Evolutionary conservation across 345 rosid genomes (phyloP).

Genomic region (Pistacia integerrima): DNA sequence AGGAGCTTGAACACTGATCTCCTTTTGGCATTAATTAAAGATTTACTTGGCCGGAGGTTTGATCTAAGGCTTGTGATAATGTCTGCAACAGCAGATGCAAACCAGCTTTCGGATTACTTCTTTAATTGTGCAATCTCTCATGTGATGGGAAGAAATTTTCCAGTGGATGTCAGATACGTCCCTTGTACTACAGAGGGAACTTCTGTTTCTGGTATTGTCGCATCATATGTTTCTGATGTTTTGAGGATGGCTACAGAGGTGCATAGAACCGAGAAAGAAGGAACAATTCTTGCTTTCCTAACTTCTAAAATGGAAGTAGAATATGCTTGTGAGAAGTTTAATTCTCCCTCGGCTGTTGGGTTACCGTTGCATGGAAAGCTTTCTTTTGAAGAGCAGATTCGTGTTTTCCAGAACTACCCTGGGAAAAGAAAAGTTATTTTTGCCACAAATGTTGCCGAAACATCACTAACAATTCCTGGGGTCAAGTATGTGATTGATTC

Average conservation of each 20-base stretch:
- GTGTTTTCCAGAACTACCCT: slow-evolving; percentile 56
- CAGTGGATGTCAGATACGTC: slow-evolving; percentile 72
- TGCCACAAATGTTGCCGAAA: slow-evolving; percentile 95
- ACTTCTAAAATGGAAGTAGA: slow-evolving; percentile 92
- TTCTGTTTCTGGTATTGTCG: slow-evolving; percentile 41
- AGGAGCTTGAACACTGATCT: slow-evolving; percentile 93
- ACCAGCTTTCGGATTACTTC: slow-evolving; percentile 75
- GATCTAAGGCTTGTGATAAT: slow-evolving; percentile 80
- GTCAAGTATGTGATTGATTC: slow-evolving; percentile 88
- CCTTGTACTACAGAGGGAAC: slow-evolving; percentile 42
- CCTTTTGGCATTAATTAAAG: slow-evolving; percentile 72
- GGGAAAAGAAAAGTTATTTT: slow-evolving; percentile 87
- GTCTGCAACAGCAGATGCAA: slow-evolving; percentile 95
- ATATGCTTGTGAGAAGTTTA: slow-evolving; percentile 85
- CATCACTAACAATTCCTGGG: slow-evolving; percentile 92
- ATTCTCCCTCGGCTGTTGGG: slow-evolving; percentile 54
- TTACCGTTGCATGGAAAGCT: slow-evolving; percentile 91
- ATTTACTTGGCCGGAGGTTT: slow-evolving; percentile 52
- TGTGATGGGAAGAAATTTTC: slow-evolving; percentile 74
- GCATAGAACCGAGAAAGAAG: slow-evolving; percentile 65
- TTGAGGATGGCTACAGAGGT: slow-evolving; percentile 59
- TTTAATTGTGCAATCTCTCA: slow-evolving; percentile 57
- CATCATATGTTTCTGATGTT: slow-evolving; percentile 66
- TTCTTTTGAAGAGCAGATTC: slow-evolving; percentile 64
- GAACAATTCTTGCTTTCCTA: slow-evolving; percentile 85